Conservation (phyloP, 495 filamentous ascomycete genomes). For the Amphirosellinia nigrospora region DNA sequence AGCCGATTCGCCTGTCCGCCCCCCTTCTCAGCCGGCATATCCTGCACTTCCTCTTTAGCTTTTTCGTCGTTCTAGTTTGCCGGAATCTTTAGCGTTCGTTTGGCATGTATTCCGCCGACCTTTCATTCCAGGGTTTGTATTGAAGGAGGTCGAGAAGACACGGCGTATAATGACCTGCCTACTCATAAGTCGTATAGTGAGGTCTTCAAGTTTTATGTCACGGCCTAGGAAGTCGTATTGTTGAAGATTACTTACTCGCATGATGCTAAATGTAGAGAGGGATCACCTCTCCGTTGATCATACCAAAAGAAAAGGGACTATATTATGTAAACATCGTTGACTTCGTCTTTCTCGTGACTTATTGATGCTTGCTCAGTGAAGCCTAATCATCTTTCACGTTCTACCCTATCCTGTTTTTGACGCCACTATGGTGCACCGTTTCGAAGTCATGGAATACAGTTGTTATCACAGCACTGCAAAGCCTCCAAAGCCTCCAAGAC, state of each 20-base stretch:
- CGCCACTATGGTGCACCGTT: not conserved
- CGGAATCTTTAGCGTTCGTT: slow-evolving; percentile 5
- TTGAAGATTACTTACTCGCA: not conserved
- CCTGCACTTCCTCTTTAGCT: slow-evolving; percentile 33
- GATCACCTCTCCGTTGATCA: not conserved
- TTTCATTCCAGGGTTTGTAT: not conserved
- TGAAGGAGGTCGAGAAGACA: not conserved
- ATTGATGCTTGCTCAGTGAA: not conserved
- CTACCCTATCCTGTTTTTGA: not conserved
- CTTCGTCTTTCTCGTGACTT: not conserved
- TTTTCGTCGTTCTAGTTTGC: not conserved
- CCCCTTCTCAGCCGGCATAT: slow-evolving; percentile 40
- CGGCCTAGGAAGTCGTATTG: not conserved
- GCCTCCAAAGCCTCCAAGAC: not conserved
- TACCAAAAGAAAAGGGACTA: not conserved
- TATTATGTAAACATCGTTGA: not conserved
- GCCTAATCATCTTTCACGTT: not conserved
- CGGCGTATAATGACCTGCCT: not conserved
- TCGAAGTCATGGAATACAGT: not conserved
- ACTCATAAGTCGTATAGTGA: not conserved
- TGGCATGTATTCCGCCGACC: not conserved
- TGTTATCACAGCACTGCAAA: no score
- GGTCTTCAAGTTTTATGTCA: not conserved
- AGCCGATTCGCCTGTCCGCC: slow-evolving; percentile 36
- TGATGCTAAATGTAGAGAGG: not conserved